phyloP scores from a whole-genome alignment of 2,329 filamentous ascomycete genomes.

The Sclerotinia borealis region DNA sequence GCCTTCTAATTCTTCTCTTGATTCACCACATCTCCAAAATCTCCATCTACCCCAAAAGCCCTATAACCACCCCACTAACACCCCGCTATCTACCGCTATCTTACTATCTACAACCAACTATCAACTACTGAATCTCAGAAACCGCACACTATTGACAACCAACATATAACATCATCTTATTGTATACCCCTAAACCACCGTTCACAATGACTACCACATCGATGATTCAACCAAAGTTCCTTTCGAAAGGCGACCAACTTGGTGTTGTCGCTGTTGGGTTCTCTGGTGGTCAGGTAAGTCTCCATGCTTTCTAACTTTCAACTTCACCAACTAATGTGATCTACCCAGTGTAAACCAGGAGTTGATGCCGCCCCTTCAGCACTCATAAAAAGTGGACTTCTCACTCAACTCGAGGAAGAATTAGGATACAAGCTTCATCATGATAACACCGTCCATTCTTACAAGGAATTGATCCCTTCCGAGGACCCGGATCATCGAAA shows the following conservation, averaged over 20 bases:
- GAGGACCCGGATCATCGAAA: slow-evolving; percentile 72
- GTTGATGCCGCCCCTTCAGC: slow-evolving; percentile 87
- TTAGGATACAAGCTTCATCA: slow-evolving; percentile 84
- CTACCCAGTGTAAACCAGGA: slow-evolving; percentile 70
- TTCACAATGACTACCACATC: slow-evolving; percentile 31
- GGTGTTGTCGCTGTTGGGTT: slow-evolving; percentile 94
- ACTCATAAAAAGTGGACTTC: slow-evolving; percentile 80
- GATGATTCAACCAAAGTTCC: slow-evolving; percentile 56
- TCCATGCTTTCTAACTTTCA: not conserved
- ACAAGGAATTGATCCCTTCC: slow-evolving; percentile 65
- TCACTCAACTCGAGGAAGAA: slow-evolving; percentile 75
- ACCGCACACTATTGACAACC: not conserved
- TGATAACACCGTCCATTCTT: slow-evolving; percentile 76
- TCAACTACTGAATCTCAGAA: not conserved
- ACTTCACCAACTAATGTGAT: slow-evolving; percentile 15
- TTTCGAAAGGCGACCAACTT: slow-evolving; percentile 70
- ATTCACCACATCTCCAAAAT: not conserved
- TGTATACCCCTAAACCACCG: not conserved
- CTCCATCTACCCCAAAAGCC: not conserved
- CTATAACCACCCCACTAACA: not conserved
- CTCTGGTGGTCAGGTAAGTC: slow-evolving; percentile 82
- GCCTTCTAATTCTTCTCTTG: not conserved
- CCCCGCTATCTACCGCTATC: not conserved
- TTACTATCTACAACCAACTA: too few species aligned
- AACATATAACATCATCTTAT: not conserved